Evolutionary conservation across 1,284 basidiomycete species (phyloP).

Genomic region (Retiboletus flavoniger): DNA sequence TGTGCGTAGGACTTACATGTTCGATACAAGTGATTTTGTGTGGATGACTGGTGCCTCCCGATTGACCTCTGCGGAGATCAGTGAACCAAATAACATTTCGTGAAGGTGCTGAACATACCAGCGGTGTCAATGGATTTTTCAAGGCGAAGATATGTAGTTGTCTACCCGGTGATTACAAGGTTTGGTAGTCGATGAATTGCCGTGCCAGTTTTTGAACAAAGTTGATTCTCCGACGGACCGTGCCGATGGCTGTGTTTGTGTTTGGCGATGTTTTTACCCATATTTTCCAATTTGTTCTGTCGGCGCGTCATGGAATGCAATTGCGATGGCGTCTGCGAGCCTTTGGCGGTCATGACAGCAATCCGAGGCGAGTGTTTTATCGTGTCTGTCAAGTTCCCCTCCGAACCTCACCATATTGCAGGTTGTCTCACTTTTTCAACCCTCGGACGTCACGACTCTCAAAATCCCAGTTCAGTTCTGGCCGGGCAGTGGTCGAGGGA

Average conservation of each 20-base stretch:
- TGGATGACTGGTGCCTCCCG: conserved; percentile 67
- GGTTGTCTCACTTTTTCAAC: conserved; percentile 3
- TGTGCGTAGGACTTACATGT: conserved; percentile 22
- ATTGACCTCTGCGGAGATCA: conserved; percentile 68
- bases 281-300: conserved; percentile 1
- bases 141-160: conserved; percentile 52
- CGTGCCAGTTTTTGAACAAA: conserved; percentile 31
- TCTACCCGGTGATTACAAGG: conserved; percentile 18
- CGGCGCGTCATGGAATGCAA: no score
- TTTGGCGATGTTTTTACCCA: conserved; percentile 6
- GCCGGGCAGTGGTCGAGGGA: neutral
- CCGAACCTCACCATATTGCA: conserved; percentile 4
- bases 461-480: neutral
- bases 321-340: conserved; percentile 47
- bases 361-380: conserved; percentile 10
- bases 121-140: conserved; percentile 87
- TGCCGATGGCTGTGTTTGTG: conserved; percentile 11
- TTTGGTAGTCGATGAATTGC: conserved; percentile 18
- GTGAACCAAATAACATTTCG: conserved; percentile 12
- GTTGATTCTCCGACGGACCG: conserved; percentile 28
- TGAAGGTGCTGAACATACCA: conserved; percentile 37
- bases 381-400: neutral
- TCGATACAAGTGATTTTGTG: conserved; percentile 22
- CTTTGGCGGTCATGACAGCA: conserved; percentile 32
- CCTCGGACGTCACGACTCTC: conserved; percentile 6